Percentiles rank a stretch among this genome's conserved stretches.
Evolutionary conservation across 257 asterid genomes (phyloP).

Genomic region (Solanum chilense): DNA sequence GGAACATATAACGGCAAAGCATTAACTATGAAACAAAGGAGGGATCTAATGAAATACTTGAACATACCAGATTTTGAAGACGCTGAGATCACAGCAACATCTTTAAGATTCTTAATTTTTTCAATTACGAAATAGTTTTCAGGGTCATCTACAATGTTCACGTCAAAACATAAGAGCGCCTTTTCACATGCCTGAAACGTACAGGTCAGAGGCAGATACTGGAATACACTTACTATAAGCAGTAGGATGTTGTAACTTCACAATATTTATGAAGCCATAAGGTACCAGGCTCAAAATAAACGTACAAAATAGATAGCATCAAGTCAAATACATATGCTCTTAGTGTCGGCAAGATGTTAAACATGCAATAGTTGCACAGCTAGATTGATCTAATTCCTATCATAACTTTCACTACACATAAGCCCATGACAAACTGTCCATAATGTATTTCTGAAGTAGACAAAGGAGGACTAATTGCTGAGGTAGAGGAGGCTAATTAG

Average conservation of each 20-base stretch:
- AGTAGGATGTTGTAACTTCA: neutral
- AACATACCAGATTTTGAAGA: slow-evolving; percentile 61
- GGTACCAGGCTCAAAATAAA: neutral
- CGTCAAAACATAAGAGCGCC: slow-evolving; percentile 33
- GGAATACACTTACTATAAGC: neutral
- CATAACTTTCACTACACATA: neutral
- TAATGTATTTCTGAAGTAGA: neutral
- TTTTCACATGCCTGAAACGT: slow-evolving; percentile 63
- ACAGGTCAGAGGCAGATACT: neutral
- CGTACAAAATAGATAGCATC: neutral
- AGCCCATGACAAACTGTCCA: neutral
- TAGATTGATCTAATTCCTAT: neutral
- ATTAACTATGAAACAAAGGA: neutral
- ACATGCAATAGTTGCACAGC: neutral
- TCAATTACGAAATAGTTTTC: slow-evolving; percentile 14
- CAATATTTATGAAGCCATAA: neutral
- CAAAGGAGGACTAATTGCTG: neutral
- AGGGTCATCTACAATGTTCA: slow-evolving; percentile 2
- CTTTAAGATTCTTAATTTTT: slow-evolving; percentile 47
- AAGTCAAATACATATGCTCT: neutral
- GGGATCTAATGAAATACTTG: neutral
- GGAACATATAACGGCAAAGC: neutral
- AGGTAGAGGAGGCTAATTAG: neutral
- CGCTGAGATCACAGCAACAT: slow-evolving; percentile 31
- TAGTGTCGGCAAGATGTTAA: neutral